phyloP scores from a whole-genome alignment of 2,329 filamentous ascomycete species.

The Tolypocladium sp. region DNA sequence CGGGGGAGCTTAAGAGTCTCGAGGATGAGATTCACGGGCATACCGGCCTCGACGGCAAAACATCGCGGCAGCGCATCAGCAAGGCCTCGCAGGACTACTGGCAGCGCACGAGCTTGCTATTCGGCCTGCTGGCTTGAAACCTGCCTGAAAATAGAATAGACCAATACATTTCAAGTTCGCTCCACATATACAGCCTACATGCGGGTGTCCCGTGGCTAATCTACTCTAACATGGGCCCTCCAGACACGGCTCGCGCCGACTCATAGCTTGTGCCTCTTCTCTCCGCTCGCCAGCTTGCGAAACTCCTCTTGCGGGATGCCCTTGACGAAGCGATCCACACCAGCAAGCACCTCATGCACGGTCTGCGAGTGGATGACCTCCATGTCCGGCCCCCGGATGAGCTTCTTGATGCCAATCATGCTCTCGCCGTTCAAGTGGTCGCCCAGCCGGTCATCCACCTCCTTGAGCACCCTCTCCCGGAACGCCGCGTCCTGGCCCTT shows the following conservation, averaged over 20 bases:
- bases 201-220: neutral
- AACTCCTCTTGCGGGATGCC: slow-evolving; percentile 88
- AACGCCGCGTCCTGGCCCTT: slow-evolving; percentile 62
- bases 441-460: slow-evolving; percentile 75
- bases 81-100: slow-evolving; percentile 69
- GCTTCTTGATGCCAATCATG: slow-evolving; percentile 72
- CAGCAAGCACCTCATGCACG: slow-evolving; percentile 76
- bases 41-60: slow-evolving; percentile 39
- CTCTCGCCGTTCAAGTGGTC: slow-evolving; percentile 72
- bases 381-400: slow-evolving; percentile 67
- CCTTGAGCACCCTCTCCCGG: slow-evolving; percentile 58
- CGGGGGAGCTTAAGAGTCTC: slow-evolving; percentile 31
- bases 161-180: neutral
- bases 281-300: slow-evolving; percentile 68
- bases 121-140: slow-evolving; percentile 58
- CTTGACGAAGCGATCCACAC: slow-evolving; percentile 68
- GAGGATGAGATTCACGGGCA: slow-evolving; percentile 34
- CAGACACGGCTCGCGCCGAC: neutral
- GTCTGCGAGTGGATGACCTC: slow-evolving; percentile 69
- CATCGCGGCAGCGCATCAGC: slow-evolving; percentile 41
- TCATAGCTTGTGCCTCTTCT: slow-evolving; percentile 92
- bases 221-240: neutral
- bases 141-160: neutral
- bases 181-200: neutral
- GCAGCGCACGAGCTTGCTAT: slow-evolving; percentile 72